Conservation (phyloP, 1,139 yeast genomes). For the Suhomyces choctaworum region DNA sequence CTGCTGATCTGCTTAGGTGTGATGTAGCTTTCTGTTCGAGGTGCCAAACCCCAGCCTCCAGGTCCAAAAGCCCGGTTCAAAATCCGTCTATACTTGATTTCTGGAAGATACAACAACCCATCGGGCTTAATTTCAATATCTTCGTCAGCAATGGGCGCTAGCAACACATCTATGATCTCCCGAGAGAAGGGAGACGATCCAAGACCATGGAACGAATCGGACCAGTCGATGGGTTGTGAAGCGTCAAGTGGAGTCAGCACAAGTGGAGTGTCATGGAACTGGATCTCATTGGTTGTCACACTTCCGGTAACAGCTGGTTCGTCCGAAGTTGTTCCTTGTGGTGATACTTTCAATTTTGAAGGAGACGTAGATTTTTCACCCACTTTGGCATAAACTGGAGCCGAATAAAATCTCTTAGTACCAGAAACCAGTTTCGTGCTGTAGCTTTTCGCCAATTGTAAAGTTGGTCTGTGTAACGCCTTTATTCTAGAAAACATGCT, state of each 20-base stretch:
- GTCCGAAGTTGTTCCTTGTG: no score
- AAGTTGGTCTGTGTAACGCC: background rate
- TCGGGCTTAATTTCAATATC: slow-evolving; percentile 96
- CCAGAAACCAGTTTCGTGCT: slow-evolving; percentile 1
- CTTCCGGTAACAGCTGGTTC: no score
- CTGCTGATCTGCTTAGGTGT: slow-evolving; percentile 68
- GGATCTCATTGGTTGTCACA: no score
- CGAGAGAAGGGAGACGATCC: slow-evolving; percentile 73
- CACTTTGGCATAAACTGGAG: slow-evolving; percentile 14
- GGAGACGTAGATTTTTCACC: slow-evolving; percentile 6
- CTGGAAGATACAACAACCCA: slow-evolving; percentile 88
- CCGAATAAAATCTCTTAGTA: slow-evolving; percentile 9
- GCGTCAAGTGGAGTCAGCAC: slow-evolving; percentile 2
- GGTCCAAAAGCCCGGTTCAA: slow-evolving; percentile 93
- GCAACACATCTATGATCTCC: slow-evolving; percentile 57
- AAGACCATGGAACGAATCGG: slow-evolving; percentile 77
- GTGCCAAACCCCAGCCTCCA: slow-evolving; percentile 98
- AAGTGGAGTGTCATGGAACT: slow-evolving; percentile 27
- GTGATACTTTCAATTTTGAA: no score
- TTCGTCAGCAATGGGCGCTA: slow-evolving; percentile 57
- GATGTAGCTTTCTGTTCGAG: slow-evolving; percentile 80
- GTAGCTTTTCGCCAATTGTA: slow-evolving; percentile 2
- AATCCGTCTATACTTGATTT: slow-evolving; percentile 88
- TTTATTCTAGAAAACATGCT: slow-evolving; percentile 2
- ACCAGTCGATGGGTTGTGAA: slow-evolving; percentile 55